Evolutionary conservation across 495 filamentous ascomycete species (phyloP).

Genomic region (Xanthoparmelia taractica): DNA sequence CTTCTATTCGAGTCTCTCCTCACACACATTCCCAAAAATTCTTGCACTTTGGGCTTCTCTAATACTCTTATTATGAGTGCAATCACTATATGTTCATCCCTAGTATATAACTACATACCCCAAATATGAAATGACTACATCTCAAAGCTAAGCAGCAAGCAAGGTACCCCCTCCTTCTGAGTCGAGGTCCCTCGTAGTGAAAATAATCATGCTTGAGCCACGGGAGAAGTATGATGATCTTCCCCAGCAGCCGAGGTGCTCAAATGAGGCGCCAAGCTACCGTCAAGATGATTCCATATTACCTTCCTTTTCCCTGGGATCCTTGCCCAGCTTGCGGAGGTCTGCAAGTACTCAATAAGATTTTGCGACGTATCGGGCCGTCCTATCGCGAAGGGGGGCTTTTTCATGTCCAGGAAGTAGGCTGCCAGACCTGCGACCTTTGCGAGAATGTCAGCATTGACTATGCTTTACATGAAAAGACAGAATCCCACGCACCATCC

Average conservation of each 20-base stretch:
- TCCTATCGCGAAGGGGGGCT: conserved; percentile 7
- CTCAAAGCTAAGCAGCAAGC: too few relatives aligned
- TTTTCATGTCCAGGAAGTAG: conserved; percentile 13
- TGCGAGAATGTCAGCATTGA: neutral
- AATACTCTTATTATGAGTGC: too few relatives aligned
- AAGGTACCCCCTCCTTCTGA: too few relatives aligned
- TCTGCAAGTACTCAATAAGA: neutral
- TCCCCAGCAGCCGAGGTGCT: neutral
- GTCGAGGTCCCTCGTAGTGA: too few relatives aligned
- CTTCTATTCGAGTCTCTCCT: too few relatives aligned
- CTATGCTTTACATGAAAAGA: neutral
- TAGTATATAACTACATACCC: too few relatives aligned
- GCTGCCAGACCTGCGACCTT: conserved; percentile 17
- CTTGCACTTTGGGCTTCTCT: too few relatives aligned
- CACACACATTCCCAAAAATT: too few relatives aligned
- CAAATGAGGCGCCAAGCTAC: neutral
- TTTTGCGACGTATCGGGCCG: conserved; percentile 1
- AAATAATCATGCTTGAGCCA: too few relatives aligned
- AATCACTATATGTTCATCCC: too few relatives aligned
- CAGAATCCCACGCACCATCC: conserved; percentile 1
- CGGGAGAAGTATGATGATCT: too few relatives aligned
- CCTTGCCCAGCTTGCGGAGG: conserved; percentile 9
- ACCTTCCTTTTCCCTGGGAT: neutral
- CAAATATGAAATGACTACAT: too few relatives aligned
- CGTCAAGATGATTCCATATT: conserved; percentile 12